Evolutionary conservation across 148 eudicot species (phyloP).

Genomic region (Silene conica): DNA sequence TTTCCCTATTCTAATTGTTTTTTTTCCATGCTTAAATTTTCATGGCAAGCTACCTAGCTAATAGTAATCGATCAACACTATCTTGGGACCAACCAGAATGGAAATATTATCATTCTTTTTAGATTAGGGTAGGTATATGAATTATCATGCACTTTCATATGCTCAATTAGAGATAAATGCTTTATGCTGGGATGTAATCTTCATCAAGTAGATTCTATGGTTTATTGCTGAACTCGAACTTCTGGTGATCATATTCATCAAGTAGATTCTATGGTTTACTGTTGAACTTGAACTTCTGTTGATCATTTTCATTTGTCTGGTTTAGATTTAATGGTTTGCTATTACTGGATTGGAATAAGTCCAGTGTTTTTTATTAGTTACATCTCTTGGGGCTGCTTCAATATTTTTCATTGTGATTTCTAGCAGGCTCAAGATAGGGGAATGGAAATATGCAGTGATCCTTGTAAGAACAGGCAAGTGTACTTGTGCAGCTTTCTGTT

Average conservation of each 20-base stretch:
- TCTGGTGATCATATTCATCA: not conserved
- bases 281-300: not conserved
- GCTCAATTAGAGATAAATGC: not conserved
- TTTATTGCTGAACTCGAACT: not conserved
- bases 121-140: not conserved
- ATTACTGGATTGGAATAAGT: not conserved
- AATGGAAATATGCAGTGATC: not conserved
- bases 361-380: constrained; percentile 6
- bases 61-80: not conserved
- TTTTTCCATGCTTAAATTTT: not conserved
- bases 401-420: constrained; percentile 14
- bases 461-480: constrained; percentile 10
- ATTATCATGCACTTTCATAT: not conserved
- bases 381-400: constrained; percentile 2
- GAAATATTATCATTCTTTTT: not conserved
- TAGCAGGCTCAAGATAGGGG: constrained; percentile 21
- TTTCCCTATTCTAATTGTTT: not conserved
- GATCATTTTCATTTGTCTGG: constrained; percentile 1
- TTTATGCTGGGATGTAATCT: not conserved
- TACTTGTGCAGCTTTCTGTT: not conserved
- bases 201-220: not conserved
- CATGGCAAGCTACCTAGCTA: not conserved
- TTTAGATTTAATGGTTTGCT: not conserved
- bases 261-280: not conserved
- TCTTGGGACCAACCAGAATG: not conserved